Percentiles rank a stretch among this genome's conserved stretches.
Evolutionary conservation across 305 asterid species (phyloP).

Genomic region (Salvia sclarea): DNA sequence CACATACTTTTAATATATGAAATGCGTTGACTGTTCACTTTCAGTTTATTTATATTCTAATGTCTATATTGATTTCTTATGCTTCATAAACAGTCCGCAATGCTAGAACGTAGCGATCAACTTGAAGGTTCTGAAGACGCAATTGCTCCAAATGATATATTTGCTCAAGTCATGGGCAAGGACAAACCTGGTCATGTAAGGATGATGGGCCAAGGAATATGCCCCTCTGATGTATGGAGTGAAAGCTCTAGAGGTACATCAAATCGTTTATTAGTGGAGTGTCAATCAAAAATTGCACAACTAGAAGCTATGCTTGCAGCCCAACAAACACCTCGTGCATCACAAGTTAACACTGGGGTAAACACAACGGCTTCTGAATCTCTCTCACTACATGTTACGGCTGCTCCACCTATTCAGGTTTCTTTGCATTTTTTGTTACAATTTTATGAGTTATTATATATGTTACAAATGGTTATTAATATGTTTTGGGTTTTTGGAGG

Average conservation of each 20-base stretch:
- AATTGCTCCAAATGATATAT: background rate
- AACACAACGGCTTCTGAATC: no score
- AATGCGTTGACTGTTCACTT: background rate
- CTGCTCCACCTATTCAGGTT: no score
- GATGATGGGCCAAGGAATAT: conserved; percentile 5
- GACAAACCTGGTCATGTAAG: conserved; percentile 1
- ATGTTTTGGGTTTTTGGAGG: no score
- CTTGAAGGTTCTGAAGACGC: conserved; percentile 9
- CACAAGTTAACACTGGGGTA: no score
- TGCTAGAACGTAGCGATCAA: background rate
- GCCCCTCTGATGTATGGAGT: background rate
- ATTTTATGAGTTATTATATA: no score
- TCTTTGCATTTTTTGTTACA: no score
- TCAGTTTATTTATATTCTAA: no score
- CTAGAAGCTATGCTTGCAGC: no score
- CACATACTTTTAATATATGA: no score
- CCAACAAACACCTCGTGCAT: no score
- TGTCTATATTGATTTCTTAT: background rate
- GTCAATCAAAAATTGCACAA: background rate
- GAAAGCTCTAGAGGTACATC: background rate
- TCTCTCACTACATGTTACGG: no score
- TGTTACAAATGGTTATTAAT: no score
- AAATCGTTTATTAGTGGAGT: background rate
- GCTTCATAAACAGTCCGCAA: background rate
- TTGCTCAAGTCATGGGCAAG: background rate